Base-by-base conservation (phyloP, 2,329 filamentous ascomycete species). In the Volutella citrinella region DNA sequence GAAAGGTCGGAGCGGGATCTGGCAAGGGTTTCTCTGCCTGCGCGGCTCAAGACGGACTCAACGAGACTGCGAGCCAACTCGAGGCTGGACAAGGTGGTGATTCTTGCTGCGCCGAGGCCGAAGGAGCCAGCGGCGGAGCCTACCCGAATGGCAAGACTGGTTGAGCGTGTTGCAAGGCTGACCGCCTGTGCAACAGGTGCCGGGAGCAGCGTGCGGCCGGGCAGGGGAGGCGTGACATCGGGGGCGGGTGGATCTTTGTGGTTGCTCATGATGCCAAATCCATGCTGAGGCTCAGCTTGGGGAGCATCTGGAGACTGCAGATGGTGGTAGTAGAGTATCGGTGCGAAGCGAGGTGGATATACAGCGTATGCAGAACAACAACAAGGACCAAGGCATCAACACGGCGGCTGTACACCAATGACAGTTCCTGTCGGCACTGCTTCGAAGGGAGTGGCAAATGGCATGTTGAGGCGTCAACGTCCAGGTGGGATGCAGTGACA, bases 91-190 rank as follows among this genome's bases (percentile, higher is more conserved):
- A 80, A 56, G 2, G 75, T 76, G 7, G 75, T 76, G 48, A 74
- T 61, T 37, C 72, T 70, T 19, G 74, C 74, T 10, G 72, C 72
- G 43, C 71, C 65, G 36, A 79, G 64, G 19, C 72, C 62, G 45
- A 69, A 75, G 11, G 68, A 66, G 24, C 72, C 66, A 20, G 78
- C 61, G n/a, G 71, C 53, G 5, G 71, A 72, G 24, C 72, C 67
- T 23, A 76, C 56, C 6, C 74, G 71, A 16, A 80, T 66, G 19
- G 72, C 72, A 16, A 82, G 63, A 18, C 74, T 72, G 12, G 77
- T 76, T 4, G 78, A 80, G 34, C 76, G 69, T 4, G 78, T 77
- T 10, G 77, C 74, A 27, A 82, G 60, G 45, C 77, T 81, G 34
- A 84, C 69, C 18, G 70, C 70, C 32, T 70, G 74, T 20, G 80